These are phyloP conservation scores for Amaranthus tricolor DNA, from an alignment of 179 eudicot genomes.

Conservation along the genomic window DNA sequence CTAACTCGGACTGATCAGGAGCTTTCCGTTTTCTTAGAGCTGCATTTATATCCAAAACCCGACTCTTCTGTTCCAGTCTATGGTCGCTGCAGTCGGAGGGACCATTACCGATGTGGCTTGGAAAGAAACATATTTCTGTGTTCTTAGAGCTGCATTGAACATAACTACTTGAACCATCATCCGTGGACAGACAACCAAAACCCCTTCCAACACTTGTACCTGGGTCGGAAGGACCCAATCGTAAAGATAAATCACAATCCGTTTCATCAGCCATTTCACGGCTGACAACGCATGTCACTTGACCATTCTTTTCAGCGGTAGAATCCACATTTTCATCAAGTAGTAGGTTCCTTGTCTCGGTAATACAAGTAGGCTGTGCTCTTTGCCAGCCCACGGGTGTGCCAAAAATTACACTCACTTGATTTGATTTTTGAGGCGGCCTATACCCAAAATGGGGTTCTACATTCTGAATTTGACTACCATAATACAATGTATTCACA, in stretches of 20 bases:
- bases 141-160: conserved; percentile 26
- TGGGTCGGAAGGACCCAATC: conserved; percentile 58
- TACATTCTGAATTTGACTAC: conserved; percentile 34
- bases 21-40: conserved; percentile 58
- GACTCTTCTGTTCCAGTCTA: conserved; percentile 36
- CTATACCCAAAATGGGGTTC: conserved; percentile 34
- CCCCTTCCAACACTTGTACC: conserved; percentile 24
- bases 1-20: conserved; percentile 32
- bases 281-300: conserved; percentile 25
- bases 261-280: conserved; percentile 29
- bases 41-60: conserved; percentile 31
- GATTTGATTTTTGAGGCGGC: conserved; percentile 35
- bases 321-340: conserved; percentile 21
- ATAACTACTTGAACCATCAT: conserved; percentile 33
- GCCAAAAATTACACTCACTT: conserved; percentile 51
- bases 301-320: conserved; percentile 19
- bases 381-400: conserved; percentile 51
- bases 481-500: conserved; percentile 64
- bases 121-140: conserved; percentile 58
- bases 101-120: conserved; percentile 35
- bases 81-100: conserved; percentile 27
- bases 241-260: conserved; percentile 71
- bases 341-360: conserved; percentile 34
- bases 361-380: conserved; percentile 19
- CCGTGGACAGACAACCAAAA: conserved; percentile 21